Percentiles rank a stretch among this genome's conserved stretches.
Conservation (phyloP, 2,329 filamentous ascomycete genomes). For the Diaporthe caulivora region DNA sequence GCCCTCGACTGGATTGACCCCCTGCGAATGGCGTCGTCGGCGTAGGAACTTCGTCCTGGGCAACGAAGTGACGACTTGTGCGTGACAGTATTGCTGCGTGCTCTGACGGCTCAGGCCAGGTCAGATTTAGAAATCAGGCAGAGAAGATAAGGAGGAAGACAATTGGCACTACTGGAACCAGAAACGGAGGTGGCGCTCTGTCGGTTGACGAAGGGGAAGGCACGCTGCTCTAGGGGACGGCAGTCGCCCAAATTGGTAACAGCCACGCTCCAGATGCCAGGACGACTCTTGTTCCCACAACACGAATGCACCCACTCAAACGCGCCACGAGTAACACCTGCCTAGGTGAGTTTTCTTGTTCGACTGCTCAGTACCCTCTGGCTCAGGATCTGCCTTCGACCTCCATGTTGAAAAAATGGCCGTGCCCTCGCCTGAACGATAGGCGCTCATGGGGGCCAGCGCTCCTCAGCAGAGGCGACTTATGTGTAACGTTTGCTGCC, state of each 20-base stretch:
- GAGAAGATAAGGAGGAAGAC: not conserved
- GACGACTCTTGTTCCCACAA: too few relatives aligned
- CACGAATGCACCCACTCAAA: not conserved
- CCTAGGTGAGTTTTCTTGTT: not conserved
- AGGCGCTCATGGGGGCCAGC: too few relatives aligned
- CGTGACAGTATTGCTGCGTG: not conserved
- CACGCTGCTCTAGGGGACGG: not conserved
- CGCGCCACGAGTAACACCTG: too few relatives aligned
- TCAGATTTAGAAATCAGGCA: not conserved
- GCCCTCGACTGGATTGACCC: not conserved
- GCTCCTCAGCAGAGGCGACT: not conserved
- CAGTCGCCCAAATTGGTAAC: not conserved
- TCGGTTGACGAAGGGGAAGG: slow-evolving; percentile 16
- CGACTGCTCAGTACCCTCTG: not conserved
- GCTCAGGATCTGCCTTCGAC: not conserved
- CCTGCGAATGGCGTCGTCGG: not conserved
- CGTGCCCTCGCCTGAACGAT: not conserved
- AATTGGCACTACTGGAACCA: not conserved
- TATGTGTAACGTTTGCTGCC: not conserved
- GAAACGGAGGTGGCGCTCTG: not conserved
- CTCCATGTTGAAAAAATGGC: not conserved
- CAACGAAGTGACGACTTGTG: not conserved
- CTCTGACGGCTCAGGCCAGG: not conserved
- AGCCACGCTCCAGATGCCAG: not conserved
- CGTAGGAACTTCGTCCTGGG: not conserved